A percentile compares a stretch with the other conserved stretches of the same genome.
Evolutionary conservation across 2,329 filamentous ascomycete species (phyloP).

Genomic region (Xylaria sp.): DNA sequence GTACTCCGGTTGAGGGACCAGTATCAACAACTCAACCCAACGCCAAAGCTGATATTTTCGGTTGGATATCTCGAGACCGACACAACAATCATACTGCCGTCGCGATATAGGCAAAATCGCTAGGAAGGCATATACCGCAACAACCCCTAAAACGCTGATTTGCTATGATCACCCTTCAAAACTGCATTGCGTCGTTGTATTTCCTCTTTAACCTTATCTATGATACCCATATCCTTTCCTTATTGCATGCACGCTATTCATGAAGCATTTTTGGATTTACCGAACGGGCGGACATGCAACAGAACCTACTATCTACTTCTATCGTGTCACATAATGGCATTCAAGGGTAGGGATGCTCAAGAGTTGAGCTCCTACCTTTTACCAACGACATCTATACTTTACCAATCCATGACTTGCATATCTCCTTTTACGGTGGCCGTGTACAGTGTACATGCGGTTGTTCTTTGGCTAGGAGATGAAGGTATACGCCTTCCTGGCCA

Average conservation of each 20-base stretch:
- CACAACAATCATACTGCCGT: constrained; percentile 42
- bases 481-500: not conserved
- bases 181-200: constrained; percentile 30
- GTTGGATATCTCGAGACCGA: constrained; percentile 63
- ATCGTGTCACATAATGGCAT: constrained; percentile 42
- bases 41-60: constrained; percentile 57
- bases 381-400: constrained; percentile 40
- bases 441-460: not conserved
- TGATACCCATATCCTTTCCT: constrained; percentile 48
- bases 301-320: constrained; percentile 41
- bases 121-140: constrained; percentile 4
- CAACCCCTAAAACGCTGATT: not conserved
- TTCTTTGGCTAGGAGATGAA: not conserved
- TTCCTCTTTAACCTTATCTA: constrained; percentile 43
- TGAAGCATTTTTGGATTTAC: constrained; percentile 45
- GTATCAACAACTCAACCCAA: constrained; percentile 41
- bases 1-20: constrained; percentile 49
- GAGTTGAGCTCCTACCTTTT: constrained; percentile 31
- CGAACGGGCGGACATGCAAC: constrained; percentile 33
- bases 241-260: constrained; percentile 39
- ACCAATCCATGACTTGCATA: constrained; percentile 28
- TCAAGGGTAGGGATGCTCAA: constrained; percentile 30
- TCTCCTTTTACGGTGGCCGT: not conserved
- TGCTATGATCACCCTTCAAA: constrained; percentile 8
- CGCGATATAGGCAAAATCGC: constrained; percentile 37